Conservation (phyloP, 768 basidiomycete species). For the Fomitopsis pulvina region DNA sequence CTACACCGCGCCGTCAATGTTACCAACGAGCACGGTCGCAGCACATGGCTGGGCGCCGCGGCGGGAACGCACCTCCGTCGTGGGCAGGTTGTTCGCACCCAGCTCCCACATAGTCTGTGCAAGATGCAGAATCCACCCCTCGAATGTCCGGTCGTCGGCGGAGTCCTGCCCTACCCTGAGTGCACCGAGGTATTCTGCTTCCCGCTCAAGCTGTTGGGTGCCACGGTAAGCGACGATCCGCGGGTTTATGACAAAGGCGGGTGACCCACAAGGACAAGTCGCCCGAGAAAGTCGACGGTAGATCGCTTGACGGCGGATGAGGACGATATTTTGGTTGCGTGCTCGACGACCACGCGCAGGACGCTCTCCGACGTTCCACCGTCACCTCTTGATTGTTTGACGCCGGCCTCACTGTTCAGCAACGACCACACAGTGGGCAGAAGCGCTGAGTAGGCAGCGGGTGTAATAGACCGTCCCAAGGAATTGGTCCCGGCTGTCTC, state of each 20-base stretch:
- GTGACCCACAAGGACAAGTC: conserved; percentile 57
- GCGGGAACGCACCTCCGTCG: conserved; percentile 49
- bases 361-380: conserved; percentile 25
- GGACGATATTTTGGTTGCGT: conserved; percentile 53
- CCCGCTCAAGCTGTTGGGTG: conserved; percentile 50
- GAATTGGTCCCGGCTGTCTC: conserved; percentile 24
- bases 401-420: conserved; percentile 31
- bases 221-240: background rate
- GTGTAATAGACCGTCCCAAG: conserved; percentile 45
- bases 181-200: conserved; percentile 42
- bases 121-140: conserved; percentile 68
- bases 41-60: too few relatives aligned
- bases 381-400: conserved; percentile 14
- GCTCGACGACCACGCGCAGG: conserved; percentile 53
- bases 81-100: conserved; percentile 44
- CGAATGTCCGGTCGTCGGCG: conserved; percentile 28
- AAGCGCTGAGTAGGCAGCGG: conserved; percentile 55
- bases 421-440: conserved; percentile 78
- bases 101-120: conserved; percentile 86
- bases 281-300: conserved; percentile 71
- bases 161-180: conserved; percentile 32
- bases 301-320: conserved; percentile 57
- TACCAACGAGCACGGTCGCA: background rate
- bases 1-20: conserved; percentile 23
- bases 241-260: background rate